Base-by-base conservation (phyloP, 106 monocot species). In the Dioscorea alata region DNA sequence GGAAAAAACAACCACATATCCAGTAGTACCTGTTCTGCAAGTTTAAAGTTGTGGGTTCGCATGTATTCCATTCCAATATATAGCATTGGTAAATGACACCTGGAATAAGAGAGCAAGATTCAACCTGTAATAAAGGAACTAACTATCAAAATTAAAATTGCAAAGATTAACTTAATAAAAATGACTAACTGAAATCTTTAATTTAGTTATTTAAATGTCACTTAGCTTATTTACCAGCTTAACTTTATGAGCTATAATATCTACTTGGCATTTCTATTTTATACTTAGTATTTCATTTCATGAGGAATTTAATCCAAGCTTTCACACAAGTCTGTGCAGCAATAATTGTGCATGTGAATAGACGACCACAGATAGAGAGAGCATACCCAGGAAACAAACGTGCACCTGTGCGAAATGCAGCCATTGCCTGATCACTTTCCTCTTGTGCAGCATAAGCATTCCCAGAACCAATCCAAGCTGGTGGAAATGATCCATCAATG, bases 51-150 rank as follows among this genome's bases (percentile, higher is more conserved):
- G 73, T 90, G 99, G 52, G 93, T 93, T 60, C 90, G 78, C 85
- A 88, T 84, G 73, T 87, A 99, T 63, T 99, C 90, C 97, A 93
- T 93, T 4, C 97, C 97, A 71, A 93, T 93, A 66, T 99, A 99
- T 57, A 99, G 71, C 75, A 83, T 71, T 73, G 99, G 87, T 62
- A 93, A 67, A 69, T 99, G 99, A 79, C 92, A 97, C 62, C 97
- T 97, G 81, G 33, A 78, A 87, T 13, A 49, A 71, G 33, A 33
- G 21, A 73, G 73, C 57, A 58, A 57, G 15, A 48, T 66, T 48
- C 24, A 66, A 66, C 58, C 17, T 56, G 49, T 49, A 16, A 34
- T 31, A 22, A 6, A 54, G 54, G 19, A 54, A 54, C 65, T 85
- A 99, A 92, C 99, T 54, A 54, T 54, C 54, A 54, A 42, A 42